A percentile compares a stretch with the other conserved stretches of the same genome.
Conservation (phyloP, 345 rosid species). For the Gossypium rotundifolium region DNA sequence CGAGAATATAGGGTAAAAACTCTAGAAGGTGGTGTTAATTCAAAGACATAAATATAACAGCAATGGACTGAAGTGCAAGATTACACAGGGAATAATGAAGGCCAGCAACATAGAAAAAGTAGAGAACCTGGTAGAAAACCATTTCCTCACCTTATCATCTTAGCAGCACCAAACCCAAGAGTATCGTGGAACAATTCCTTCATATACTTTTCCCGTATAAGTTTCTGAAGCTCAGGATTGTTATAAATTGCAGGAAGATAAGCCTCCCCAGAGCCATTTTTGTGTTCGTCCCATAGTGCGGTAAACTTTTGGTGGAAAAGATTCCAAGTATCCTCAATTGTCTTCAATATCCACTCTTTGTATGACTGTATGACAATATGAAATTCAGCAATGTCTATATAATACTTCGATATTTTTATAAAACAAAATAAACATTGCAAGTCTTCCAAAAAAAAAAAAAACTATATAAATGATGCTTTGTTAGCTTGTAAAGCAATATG, state of each 20-base stretch:
- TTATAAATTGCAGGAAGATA: conserved; percentile 75
- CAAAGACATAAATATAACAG: not conserved
- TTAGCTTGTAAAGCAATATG: not conserved
- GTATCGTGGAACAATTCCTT: conserved; percentile 67
- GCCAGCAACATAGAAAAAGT: not conserved
- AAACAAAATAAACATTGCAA: not conserved
- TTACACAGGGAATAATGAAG: not conserved
- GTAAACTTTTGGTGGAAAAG: conserved; percentile 57
- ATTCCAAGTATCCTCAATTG: conserved; percentile 73
- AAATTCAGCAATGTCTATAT: not conserved
- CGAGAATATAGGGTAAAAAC: not conserved
- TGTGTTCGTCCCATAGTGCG: conserved; percentile 67
- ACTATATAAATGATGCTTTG: not conserved
- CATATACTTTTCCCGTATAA: conserved; percentile 57
- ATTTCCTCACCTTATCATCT: conserved; percentile 74
- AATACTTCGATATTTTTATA: not conserved
- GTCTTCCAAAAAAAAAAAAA: not conserved
- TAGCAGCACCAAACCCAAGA: conserved; percentile 94
- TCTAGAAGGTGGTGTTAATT: not conserved
- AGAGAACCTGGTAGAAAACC: not conserved
- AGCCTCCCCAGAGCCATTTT: conserved; percentile 83
- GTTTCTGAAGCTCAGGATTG: conserved; percentile 52
- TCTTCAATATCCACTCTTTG: conserved; percentile 71
- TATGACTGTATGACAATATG: conserved; percentile 37
- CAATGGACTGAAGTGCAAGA: not conserved